Evolutionary conservation across 768 basidiomycete species (phyloP).

Genomic region (Naganishia randhawae): DNA sequence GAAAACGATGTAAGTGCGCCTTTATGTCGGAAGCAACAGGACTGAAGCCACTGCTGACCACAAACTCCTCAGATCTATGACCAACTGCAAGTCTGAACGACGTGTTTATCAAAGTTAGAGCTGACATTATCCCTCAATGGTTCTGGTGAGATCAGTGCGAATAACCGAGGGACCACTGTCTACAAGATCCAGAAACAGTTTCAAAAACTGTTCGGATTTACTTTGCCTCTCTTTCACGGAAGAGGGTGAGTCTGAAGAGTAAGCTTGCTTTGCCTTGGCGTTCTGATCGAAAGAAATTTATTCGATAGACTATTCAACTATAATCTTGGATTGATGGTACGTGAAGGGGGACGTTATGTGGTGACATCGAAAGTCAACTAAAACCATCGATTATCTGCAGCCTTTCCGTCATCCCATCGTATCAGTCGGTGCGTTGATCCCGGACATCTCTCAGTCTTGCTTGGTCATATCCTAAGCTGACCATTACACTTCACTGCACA

Average conservation of each 20-base stretch:
- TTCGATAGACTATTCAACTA: constrained; percentile 70
- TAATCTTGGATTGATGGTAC: constrained; percentile 76
- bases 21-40: background rate
- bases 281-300: constrained; percentile 19
- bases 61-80: constrained; percentile 71
- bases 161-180: constrained; percentile 82
- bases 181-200: constrained; percentile 85
- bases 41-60: background rate
- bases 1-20: constrained; percentile 80
- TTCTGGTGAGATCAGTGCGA: constrained; percentile 53
- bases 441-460: background rate
- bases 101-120: background rate
- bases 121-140: background rate
- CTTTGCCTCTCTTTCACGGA: constrained; percentile 94
- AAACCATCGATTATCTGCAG: constrained; percentile 41
- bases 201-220: constrained; percentile 89
- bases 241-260: constrained; percentile 59
- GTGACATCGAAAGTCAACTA: background rate
- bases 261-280: too few relatives aligned
- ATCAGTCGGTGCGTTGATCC: constrained; percentile 77
- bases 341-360: background rate
- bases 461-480: background rate
- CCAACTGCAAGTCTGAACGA: constrained; percentile 64
- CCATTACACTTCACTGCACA: background rate
- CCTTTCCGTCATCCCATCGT: constrained; percentile 92